Percentiles rank a stretch among this genome's conserved stretches.
Conservation (phyloP, 495 filamentous ascomycete genomes). For the Diplogelasinospora grovesii region DNA sequence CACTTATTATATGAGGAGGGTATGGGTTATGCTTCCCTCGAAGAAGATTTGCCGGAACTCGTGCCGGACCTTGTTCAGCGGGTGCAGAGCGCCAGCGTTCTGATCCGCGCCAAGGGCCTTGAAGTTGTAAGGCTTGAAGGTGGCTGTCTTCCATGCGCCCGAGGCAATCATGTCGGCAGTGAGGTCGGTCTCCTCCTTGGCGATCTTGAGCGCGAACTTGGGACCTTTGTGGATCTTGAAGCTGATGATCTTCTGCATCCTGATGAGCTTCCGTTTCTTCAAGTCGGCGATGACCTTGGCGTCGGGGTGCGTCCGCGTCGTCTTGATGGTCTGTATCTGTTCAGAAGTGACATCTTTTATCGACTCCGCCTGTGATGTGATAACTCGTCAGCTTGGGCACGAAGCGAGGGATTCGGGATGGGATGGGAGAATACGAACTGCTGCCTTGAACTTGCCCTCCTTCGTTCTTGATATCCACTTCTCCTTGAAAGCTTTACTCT, state of each 20-base stretch:
- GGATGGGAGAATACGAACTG: not conserved
- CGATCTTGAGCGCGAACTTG: constrained; percentile 77
- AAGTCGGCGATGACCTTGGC: constrained; percentile 68
- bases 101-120: constrained; percentile 77
- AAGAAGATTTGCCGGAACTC: constrained; percentile 98
- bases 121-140: constrained; percentile 98
- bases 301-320: constrained; percentile 60
- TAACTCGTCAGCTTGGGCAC: constrained; percentile 7
- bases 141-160: constrained; percentile 74
- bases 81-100: constrained; percentile 80
- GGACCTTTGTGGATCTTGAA: constrained; percentile 78
- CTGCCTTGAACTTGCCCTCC: constrained; percentile 20
- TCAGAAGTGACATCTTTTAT: constrained; percentile 76
- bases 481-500: constrained; percentile 91
- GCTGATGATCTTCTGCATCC: constrained; percentile 72
- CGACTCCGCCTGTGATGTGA: constrained; percentile 43
- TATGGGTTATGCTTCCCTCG: too few relatives aligned
- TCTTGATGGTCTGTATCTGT: constrained; percentile 61
- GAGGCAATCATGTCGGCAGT: constrained; percentile 86
- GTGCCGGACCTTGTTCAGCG: constrained; percentile 85
- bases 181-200: constrained; percentile 91
- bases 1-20: too few relatives aligned
- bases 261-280: constrained; percentile 82
- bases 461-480: constrained; percentile 93
- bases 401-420: not conserved